Evolutionary conservation across 1,284 basidiomycete genomes (phyloP), one percentile per base, ranked within the genome.

Genomic region (Ustilago cynodontis): DNA sequence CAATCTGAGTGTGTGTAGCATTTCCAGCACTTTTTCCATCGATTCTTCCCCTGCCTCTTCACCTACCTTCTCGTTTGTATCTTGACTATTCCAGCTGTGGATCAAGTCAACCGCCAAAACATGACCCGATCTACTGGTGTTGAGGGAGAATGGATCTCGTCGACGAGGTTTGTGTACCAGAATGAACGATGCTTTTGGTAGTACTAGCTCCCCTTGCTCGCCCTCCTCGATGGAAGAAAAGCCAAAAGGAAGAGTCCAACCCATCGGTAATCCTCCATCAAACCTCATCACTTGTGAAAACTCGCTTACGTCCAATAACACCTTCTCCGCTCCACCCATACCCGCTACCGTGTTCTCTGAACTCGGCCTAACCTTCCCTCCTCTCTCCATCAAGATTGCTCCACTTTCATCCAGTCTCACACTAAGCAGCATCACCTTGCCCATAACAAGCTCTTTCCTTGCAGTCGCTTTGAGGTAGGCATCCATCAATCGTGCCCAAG

Each of bases 1-100:
- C 59, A 77, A 26, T n/a, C 70, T 39, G 18, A 73, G 51, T n/a
- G 51, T 51, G 28, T 77, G 66, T 41, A 77, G 31, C 45, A 62
- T 70, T n/a, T 29, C 28, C 24, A 67, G 2, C 1, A 73, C 28
- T 0, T 37, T 39, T 11, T 64, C 57, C 64, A 72, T 55, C 7
- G 31, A 18, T 4, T 59, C 41, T 26, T 55, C n/a, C 33, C 37
- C 24, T 20, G 49, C 54, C 3, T 43, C 37, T 22, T 26, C 29
- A 24, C 14, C 11, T 33, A 5, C 31, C 31, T 6, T 6, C 31
- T 33, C 31, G 6, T 33, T 33, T 33, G 31, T 33, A 33, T 11
- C 31, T 33, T 33, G 31, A 33, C 31, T 33, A 33, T 33, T 33
- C 33, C 57, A 66, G 11, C 13, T 20, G 9, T 63, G n/a, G 6